phyloP scores from a whole-genome alignment of 768 basidiomycete genomes.

The Boletus vermiculosoides region DNA sequence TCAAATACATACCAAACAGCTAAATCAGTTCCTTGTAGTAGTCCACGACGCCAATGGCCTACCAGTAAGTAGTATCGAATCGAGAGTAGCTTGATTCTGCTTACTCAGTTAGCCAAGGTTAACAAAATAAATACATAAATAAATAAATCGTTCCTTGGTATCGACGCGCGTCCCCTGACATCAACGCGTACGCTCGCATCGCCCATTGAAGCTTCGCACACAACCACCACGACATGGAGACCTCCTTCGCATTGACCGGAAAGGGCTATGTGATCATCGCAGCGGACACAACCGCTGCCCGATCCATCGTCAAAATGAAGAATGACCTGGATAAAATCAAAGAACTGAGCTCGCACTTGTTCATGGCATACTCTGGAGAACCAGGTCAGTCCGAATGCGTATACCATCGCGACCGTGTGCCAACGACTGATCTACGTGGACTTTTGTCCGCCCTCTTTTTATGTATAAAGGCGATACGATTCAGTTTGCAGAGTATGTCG shows the following conservation, averaged over 20 bases:
- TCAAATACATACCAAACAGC: background rate
- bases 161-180: slow-evolving; percentile 32
- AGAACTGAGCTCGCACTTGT: slow-evolving; percentile 80
- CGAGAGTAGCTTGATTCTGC: background rate
- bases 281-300: slow-evolving; percentile 82
- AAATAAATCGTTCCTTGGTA: slow-evolving; percentile 7
- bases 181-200: slow-evolving; percentile 20
- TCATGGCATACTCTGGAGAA: slow-evolving; percentile 95
- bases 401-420: background rate
- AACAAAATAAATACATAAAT: slow-evolving; percentile 9
- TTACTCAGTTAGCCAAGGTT: background rate
- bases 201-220: slow-evolving; percentile 1
- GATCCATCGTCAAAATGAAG: slow-evolving; percentile 98
- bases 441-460: background rate
- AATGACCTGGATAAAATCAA: slow-evolving; percentile 96
- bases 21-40: background rate
- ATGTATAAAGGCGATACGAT: slow-evolving; percentile 78
- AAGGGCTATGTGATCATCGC: slow-evolving; percentile 94
- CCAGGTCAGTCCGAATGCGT: slow-evolving; percentile 55
- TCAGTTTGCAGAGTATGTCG: slow-evolving; percentile 94
- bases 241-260: slow-evolving; percentile 85
- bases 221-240: slow-evolving; percentile 63
- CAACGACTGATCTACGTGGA: background rate
- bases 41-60: background rate
- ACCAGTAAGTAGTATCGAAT: no score